Percentiles rank a stretch among this genome's conserved stretches.
phyloP scores from a whole-genome alignment of 345 rosid genomes.

The Passiflora organensis region DNA sequence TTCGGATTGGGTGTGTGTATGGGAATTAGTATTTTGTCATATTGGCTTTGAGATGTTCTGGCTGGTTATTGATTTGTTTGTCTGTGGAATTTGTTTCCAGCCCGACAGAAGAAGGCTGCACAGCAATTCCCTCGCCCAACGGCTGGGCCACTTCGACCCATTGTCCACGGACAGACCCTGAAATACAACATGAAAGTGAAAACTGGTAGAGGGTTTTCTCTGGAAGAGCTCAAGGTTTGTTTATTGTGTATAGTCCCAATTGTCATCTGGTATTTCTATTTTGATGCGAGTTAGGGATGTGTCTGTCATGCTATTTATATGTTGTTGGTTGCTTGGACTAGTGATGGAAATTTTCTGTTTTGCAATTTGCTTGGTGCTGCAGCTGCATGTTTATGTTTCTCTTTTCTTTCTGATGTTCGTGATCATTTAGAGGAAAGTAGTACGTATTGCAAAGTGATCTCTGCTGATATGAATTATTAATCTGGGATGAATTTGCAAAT shows the following conservation, averaged over 20 bases:
- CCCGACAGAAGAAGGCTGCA: conserved; percentile 32
- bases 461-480: no score
- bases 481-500: background rate
- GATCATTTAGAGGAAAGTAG: no score
- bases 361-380: background rate
- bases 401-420: no score
- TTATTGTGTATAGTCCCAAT: background rate
- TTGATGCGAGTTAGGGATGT: background rate
- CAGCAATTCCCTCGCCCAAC: conserved; percentile 41
- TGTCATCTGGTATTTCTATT: background rate
- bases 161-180: conserved; percentile 79
- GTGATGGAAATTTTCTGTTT: background rate
- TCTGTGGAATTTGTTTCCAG: conserved; percentile 14
- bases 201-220: no score
- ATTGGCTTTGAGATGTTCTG: no score
- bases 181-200: conserved; percentile 89
- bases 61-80: background rate
- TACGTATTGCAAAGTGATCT: no score
- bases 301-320: background rate
- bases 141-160: conserved; percentile 46
- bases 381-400: background rate
- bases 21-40: no score
- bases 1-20: background rate
- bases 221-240: conserved; percentile 39
- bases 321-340: background rate